Base-by-base conservation (phyloP, 192 early-diverging fungal species). In the Glomus cerebriforme region DNA sequence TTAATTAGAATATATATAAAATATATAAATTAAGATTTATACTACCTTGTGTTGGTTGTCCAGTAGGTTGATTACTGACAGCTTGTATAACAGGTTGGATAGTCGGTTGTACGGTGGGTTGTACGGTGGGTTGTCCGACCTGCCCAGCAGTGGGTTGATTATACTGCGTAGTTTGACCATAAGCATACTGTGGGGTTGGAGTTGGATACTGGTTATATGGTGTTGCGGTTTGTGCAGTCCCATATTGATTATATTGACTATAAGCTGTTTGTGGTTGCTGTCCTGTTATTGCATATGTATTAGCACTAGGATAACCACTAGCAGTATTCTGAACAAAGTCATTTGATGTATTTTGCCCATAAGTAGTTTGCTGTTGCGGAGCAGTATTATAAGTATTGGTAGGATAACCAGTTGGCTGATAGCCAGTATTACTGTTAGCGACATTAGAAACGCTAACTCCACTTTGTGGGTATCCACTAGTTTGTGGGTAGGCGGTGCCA, bases 91-190 rank as follows among this genome's bases (percentile, higher is more conserved):
- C 37, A 31, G 72, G 72, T 22, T 73, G 72, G 3, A 39, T 45
- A 15, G 39, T 35, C 2, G 29, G 66, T 39, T 68, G 64, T 27
- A 58, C 49, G 19, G 62, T 26, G 2, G 75, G 35, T 29, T 59
- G 74, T 32, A n/a, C 59, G 1, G 58, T 24, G 12, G 39, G 27
- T 17, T 75, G 74, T 22, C 35, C 68, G 2, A 32, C 27, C n/a
- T 73, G 72, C 17, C 72, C 72, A 19, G 64, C 15, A 7, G 54
- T 35, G 2, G 26, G 24, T 66, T 77, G 75, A 45, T 17, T 43
- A 77, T 77, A 77, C 29, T 64, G 75, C 8, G 75, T 66, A 22
- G 49, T 32, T 77, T 77, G 75, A 5, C 47, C 35, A 64, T 77
- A 77, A 39, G 75, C 29, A 47, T 77, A 77, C 22, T 77, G 75